phyloP scores from a whole-genome alignment of 768 basidiomycete species.

The Rhodotorula paludigena region DNA sequence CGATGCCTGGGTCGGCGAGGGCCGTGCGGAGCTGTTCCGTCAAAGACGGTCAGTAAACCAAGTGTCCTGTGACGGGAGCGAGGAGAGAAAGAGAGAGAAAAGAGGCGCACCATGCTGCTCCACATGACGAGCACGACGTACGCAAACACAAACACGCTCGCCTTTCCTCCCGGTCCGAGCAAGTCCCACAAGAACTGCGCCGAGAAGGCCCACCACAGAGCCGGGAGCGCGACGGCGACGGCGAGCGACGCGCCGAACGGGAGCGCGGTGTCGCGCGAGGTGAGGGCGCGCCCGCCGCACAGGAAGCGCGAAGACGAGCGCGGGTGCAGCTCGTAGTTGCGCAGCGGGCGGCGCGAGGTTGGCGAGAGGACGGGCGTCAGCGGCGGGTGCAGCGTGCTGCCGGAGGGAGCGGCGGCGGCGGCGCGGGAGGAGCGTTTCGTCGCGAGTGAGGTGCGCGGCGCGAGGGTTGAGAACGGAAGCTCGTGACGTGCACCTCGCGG shows the following conservation, averaged over 20 bases:
- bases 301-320: constrained; percentile 75
- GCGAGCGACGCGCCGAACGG: constrained; percentile 67
- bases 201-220: constrained; percentile 81
- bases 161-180: constrained; percentile 60
- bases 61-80: not conserved
- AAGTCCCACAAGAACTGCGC: constrained; percentile 84
- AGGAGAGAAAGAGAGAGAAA: constrained; percentile 42
- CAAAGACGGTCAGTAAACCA: constrained; percentile 5
- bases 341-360: not conserved
- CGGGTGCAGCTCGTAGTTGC: constrained; percentile 62
- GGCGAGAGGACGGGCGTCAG: not conserved
- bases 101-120: constrained; percentile 63
- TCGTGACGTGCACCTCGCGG: too few species aligned
- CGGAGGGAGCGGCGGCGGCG: not conserved
- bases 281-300: constrained; percentile 65
- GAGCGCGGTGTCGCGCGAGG: constrained; percentile 78
- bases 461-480: too few species aligned
- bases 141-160: constrained; percentile 54
- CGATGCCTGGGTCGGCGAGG: constrained; percentile 75
- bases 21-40: constrained; percentile 49
- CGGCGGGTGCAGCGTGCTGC: not conserved
- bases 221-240: constrained; percentile 63
- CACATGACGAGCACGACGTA: constrained; percentile 62
- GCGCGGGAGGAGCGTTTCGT: not conserved
- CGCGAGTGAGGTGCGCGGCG: not conserved